These are phyloP conservation scores for Dothistroma pini DNA, from an alignment of 2,329 filamentous ascomycete species.

Conservation along the genomic window DNA sequence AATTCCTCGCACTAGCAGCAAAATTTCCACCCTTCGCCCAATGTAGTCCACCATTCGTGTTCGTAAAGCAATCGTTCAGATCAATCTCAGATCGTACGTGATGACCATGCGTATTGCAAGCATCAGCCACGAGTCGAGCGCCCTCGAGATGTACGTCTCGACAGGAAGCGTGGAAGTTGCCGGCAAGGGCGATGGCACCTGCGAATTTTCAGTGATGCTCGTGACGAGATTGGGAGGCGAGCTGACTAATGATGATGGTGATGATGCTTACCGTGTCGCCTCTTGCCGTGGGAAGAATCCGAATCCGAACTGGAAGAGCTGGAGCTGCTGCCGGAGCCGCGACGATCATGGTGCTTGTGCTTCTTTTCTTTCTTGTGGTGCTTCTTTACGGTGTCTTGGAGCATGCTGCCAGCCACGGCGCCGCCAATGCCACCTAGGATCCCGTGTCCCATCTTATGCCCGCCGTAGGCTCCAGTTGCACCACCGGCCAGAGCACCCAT, in stretches of 20 bases:
- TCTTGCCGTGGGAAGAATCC: conserved; percentile 15
- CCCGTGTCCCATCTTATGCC: conserved; percentile 54
- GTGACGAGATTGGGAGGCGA: neutral
- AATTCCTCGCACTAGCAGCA: conserved; percentile 32
- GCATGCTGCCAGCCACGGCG: conserved; percentile 52
- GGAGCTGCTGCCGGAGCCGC: conserved; percentile 10
- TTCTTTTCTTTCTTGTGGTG: conserved; percentile 37
- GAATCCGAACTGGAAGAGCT: conserved; percentile 19
- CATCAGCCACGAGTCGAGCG: conserved; percentile 38
- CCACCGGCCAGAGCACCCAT: conserved; percentile 55
- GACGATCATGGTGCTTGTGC: conserved; percentile 30
- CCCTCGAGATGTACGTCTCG: conserved; percentile 36
- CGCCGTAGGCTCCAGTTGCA: conserved; percentile 55
- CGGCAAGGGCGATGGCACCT: conserved; percentile 22
- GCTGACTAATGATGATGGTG: conserved; percentile 5
- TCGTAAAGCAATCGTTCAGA: conserved; percentile 39
- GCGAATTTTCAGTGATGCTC: neutral
- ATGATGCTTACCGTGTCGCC: conserved; percentile 16
- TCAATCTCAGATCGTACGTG: conserved; percentile 34
- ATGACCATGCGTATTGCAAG: conserved; percentile 33
- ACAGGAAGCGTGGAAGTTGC: conserved; percentile 39
- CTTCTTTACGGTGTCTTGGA: conserved; percentile 53
- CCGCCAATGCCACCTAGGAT: conserved; percentile 57
- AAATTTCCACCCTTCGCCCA: conserved; percentile 41
- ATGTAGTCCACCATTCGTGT: conserved; percentile 36